Base-by-base conservation (phyloP, 2,329 filamentous ascomycete genomes). In the Volutella citrinella region DNA sequence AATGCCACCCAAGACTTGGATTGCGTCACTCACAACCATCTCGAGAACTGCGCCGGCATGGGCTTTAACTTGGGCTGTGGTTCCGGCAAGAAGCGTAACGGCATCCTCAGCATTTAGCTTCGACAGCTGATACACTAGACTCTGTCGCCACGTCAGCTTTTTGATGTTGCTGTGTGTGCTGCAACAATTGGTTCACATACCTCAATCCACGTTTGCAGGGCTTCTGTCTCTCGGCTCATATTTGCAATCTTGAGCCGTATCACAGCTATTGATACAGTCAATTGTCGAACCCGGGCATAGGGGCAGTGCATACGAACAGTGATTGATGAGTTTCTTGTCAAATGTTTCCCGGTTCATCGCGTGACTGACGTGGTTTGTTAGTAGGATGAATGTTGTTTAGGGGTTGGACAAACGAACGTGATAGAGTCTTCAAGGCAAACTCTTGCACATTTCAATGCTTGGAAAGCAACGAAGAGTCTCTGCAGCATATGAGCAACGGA, bases 401-500 rank as follows among this genome's bases (percentile, higher is more conserved):
- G 15, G 5, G n/a, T n/a, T n/a, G n/a, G n/a, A n/a, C n/a, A 5
- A 4, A 17, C 30, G 5, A 15, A 38, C 35, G 12, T 23, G 5
- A 38, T 38, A 6, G 35, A 38, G 17, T 38, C 35, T 12, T 33
- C 35, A 5, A 38, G 19, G 18, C 35, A 38, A 7, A 38, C 35
- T 30, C 35, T 33, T 10, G 35, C 30, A 11, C 35, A 38, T 8
- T 30, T 25, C 5, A 33, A 20, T 10, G 35, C 35, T 16, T 38
- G 35, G 9, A 38, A 33, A 6, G 30, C 29, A 6, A 38, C 21
- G 19, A 38, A 38, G 6, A 38, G 35, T 11, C 35, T 29, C 35
- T 33, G 17, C 12, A 15, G 4, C 4, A 3, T 12, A n/a, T 38
- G 7, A 33, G 30, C 7, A 13, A 3, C 18, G n/a, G 4, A 10